phyloP scores from a whole-genome alignment of 2,329 filamentous ascomycete species.

The Fusarium sp. region DNA sequence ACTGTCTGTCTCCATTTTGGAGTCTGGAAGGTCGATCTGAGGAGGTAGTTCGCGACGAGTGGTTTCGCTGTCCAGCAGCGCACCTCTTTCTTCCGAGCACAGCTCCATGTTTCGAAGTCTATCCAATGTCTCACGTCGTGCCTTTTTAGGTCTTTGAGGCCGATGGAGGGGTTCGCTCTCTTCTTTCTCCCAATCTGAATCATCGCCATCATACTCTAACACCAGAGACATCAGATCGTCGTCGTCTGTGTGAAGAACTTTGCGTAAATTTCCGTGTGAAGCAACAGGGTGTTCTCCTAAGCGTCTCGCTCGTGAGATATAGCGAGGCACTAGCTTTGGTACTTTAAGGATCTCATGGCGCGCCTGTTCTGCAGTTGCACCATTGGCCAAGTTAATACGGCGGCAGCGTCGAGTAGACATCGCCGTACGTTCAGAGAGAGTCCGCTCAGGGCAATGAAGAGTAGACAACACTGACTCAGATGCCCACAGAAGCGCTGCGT shows the following conservation, averaged over 20 bases:
- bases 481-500: constrained; percentile 51
- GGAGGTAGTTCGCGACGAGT: constrained; percentile 17
- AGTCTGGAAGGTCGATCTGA: constrained; percentile 14
- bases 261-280: constrained; percentile 4
- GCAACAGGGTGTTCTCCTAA: constrained; percentile 40
- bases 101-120: neutral
- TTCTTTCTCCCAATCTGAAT: constrained; percentile 26
- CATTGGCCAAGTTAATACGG: constrained; percentile 3
- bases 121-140: neutral
- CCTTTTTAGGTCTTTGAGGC: constrained; percentile 14
- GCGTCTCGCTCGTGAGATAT: constrained; percentile 39
- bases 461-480: constrained; percentile 51
- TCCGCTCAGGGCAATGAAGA: constrained; percentile 51
- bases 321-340: constrained; percentile 18
- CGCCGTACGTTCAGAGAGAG: neutral
- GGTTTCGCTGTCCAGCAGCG: constrained; percentile 16
- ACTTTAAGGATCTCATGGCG: neutral
- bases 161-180: constrained; percentile 29
- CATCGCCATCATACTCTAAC: constrained; percentile 21
- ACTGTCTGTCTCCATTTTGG: neutral
- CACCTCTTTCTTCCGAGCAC: neutral
- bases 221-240: neutral
- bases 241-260: neutral
- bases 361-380: constrained; percentile 7
- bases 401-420: constrained; percentile 25